Percentiles rank a stretch among this genome's conserved stretches.
phyloP scores from a whole-genome alignment of 2,329 filamentous ascomycete species.

The Colletotrichum cordylinicola region DNA sequence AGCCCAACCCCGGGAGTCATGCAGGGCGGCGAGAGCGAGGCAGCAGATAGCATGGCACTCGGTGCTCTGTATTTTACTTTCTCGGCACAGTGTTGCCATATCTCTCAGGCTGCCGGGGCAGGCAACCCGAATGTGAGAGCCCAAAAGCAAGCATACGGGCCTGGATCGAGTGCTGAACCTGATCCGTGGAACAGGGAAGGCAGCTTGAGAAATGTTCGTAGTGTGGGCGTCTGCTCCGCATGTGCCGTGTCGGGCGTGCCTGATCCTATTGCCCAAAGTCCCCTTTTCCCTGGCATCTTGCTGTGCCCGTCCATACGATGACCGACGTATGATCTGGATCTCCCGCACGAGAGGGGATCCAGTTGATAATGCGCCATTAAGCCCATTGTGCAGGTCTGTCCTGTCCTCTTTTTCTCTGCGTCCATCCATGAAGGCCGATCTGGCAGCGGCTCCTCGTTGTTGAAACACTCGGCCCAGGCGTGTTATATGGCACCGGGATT shows the following conservation, averaged over 20 bases:
- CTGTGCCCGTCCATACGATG: not conserved
- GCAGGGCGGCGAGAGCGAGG: not conserved
- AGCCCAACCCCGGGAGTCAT: not conserved
- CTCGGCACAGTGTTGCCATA: not conserved
- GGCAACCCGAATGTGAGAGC: not conserved
- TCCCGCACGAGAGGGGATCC: not conserved
- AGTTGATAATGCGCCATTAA: not conserved
- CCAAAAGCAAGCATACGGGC: not conserved
- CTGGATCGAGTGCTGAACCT: not conserved
- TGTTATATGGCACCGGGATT: constrained; percentile 10
- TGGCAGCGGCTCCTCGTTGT: constrained; percentile 8
- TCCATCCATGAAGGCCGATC: not conserved
- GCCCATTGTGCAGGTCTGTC: not conserved
- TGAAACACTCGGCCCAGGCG: constrained; percentile 16
- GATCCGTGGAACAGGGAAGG: not conserved
- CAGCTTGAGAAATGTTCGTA: not conserved
- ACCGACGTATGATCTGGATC: constrained; percentile 6
- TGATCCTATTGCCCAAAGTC: not conserved
- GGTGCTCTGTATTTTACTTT: not conserved
- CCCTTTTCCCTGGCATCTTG: not conserved
- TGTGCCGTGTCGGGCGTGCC: constrained; percentile 11
- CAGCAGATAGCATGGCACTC: not conserved
- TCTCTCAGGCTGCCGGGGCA: not conserved
- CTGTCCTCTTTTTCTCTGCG: not conserved
- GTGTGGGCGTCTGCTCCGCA: constrained; percentile 5